phyloP scores from a whole-genome alignment of 805 yeast genomes.

The Lipomyces starkeyi region DNA sequence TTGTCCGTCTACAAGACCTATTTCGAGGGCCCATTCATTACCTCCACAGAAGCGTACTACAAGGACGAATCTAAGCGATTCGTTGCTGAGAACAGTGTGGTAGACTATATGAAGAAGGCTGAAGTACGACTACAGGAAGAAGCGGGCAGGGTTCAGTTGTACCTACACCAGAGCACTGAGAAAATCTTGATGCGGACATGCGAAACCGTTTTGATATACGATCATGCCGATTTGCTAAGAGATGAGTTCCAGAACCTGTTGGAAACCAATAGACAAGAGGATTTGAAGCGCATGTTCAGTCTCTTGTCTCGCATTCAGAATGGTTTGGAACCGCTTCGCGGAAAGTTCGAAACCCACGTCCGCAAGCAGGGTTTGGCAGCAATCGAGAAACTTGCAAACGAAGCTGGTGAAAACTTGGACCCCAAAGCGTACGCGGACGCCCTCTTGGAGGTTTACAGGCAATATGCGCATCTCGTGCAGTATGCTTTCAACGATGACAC shows the following conservation, averaged over 20 bases:
- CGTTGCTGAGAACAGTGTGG: slow-evolving; percentile 76
- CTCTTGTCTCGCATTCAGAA: slow-evolving; percentile 78
- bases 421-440: slow-evolving; percentile 84
- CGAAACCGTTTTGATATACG: slow-evolving; percentile 75
- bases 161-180: slow-evolving; percentile 85
- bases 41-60: slow-evolving; percentile 62
- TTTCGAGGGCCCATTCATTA: slow-evolving; percentile 79
- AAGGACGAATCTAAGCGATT: slow-evolving; percentile 69
- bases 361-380: slow-evolving; percentile 66
- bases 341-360: slow-evolving; percentile 73
- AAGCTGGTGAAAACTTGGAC: slow-evolving; percentile 51
- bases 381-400: slow-evolving; percentile 60
- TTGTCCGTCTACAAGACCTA: slow-evolving; percentile 77
- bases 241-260: slow-evolving; percentile 76
- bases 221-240: slow-evolving; percentile 77
- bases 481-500: slow-evolving; percentile 74
- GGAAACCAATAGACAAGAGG: slow-evolving; percentile 71
- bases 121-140: slow-evolving; percentile 84
- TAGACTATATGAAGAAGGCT: slow-evolving; percentile 88
- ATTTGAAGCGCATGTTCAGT: slow-evolving; percentile 77
- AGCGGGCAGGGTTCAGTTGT: slow-evolving; percentile 73
- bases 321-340: slow-evolving; percentile 79
- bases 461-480: slow-evolving; percentile 68
- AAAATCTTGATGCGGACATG: slow-evolving; percentile 75
- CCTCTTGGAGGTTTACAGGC: slow-evolving; percentile 69